Base-by-base conservation (phyloP, 495 filamentous ascomycete genomes). In the Xylaria grammica region DNA sequence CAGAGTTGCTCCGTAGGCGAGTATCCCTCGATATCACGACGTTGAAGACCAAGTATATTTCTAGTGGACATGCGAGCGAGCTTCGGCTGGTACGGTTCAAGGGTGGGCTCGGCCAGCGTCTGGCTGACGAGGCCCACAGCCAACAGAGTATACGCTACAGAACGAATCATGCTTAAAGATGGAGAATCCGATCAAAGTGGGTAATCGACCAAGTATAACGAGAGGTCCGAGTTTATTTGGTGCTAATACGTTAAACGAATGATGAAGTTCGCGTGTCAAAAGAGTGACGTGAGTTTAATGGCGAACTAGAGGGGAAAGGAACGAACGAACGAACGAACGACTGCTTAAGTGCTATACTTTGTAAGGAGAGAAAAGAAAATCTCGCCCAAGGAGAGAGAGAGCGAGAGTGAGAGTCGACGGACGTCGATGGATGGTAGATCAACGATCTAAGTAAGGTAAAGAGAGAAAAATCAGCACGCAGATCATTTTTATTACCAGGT, bases 1-100 rank as follows among this genome's bases (percentile, higher is more conserved):
- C 81, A 82, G 32, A 74, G 69, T 40, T 74, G 70, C 71, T 78
- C 72, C 48, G 69, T 69, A 20, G 81, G 79, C 65, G 74, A 65
- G 66, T 83, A 83, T 51, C 78, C 79, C 40, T 74, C 71, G 20
- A 72, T 62, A 9, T 65, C 54, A 34, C 79, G 77, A 40, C 78
- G 80, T 34, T 69, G 63, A 44, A 82, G 68, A 46, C 77, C 78
- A 34, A 82, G 77, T 13, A 82, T 44, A 20, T 74, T 67, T 42
- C 70, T 77, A 60, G 72, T 55, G 1, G 81, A 77, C 71, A 79
- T 79, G 66, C 71, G 76, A 56, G 74, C 58, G 38, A 72, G 66
- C 26, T 67, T 53, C n/a, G 73, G 64, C 72, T 75, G 75, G 75
- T 81, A 82, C 9, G 79, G 79, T 68, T 68, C 65, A 45, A 51